phyloP scores from a whole-genome alignment of 1,284 basidiomycete species.

The Stereum hirsutum region DNA sequence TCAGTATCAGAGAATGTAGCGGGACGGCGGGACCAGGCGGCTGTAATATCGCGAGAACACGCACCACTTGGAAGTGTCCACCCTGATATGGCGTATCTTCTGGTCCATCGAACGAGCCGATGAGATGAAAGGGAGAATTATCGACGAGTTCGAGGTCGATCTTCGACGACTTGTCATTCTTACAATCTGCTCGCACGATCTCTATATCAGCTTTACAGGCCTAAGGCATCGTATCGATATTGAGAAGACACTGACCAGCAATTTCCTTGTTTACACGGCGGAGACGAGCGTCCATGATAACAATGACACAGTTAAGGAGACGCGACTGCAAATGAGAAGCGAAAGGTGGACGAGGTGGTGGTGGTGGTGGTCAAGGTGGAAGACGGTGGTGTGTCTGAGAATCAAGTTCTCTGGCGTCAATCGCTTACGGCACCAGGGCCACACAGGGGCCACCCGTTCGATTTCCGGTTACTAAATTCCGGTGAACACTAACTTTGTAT shows the following conservation, averaged over 20 bases:
- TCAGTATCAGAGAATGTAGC: not conserved
- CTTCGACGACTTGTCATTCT: slow-evolving; percentile 84
- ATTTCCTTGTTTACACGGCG: slow-evolving; percentile 92
- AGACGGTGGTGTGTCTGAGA: too few species aligned
- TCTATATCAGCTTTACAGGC: too few species aligned
- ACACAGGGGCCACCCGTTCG: too few species aligned
- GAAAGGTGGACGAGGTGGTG: not conserved
- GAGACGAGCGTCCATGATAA: slow-evolving; percentile 73
- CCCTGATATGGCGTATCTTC: slow-evolving; percentile 93
- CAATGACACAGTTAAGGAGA: not conserved
- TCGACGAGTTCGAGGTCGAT: slow-evolving; percentile 84
- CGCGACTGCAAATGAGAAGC: not conserved
- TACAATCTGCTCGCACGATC: slow-evolving; percentile 65
- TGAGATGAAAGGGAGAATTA: slow-evolving; percentile 81
- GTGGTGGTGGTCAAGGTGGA: slow-evolving; percentile 3
- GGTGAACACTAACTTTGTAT: too few species aligned
- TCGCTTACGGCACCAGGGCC: too few species aligned
- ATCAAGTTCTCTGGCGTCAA: too few species aligned
- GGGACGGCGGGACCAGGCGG: slow-evolving; percentile 1
- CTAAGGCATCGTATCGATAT: too few species aligned
- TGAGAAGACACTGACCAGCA: slow-evolving; percentile 45
- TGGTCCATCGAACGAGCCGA: slow-evolving; percentile 87
- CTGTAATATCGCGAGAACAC: too few species aligned
- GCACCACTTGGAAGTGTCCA: slow-evolving; percentile 86
- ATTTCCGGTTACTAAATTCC: too few species aligned